Percentiles rank a stretch among this genome's conserved stretches.
phyloP scores from a whole-genome alignment of 805 yeast species.

The Wickerhamomyces canadensis region DNA sequence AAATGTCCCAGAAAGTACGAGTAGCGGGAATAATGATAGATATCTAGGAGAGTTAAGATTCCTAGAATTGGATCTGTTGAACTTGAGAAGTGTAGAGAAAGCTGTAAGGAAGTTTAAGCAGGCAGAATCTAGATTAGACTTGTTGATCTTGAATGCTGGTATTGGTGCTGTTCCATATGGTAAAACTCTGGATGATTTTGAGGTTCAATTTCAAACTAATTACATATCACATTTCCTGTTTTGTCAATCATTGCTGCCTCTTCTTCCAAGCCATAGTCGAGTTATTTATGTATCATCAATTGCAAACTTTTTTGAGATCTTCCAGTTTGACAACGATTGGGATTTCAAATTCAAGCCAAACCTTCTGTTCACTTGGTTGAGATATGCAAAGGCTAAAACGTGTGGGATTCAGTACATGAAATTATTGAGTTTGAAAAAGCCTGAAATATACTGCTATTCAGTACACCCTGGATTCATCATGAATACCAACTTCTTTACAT shows the following conservation, averaged over 20 bases:
- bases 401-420: conserved; percentile 72
- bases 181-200: conserved; percentile 64
- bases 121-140: conserved; percentile 46
- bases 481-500: conserved; percentile 69
- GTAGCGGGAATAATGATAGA: conserved; percentile 9
- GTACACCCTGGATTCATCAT: conserved; percentile 87
- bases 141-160: conserved; percentile 75
- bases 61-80: conserved; percentile 47
- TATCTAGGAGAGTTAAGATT: conserved; percentile 46
- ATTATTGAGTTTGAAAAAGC: conserved; percentile 58
- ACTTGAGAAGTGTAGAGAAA: conserved; percentile 37
- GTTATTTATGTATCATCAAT: conserved; percentile 60
- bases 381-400: conserved; percentile 74
- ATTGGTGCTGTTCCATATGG: conserved; percentile 71
- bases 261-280: conserved; percentile 35
- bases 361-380: conserved; percentile 65
- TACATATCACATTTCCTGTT: conserved; percentile 71
- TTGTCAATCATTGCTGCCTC: conserved; percentile 52
- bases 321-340: conserved; percentile 41
- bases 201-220: conserved; percentile 74
- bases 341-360: conserved; percentile 57
- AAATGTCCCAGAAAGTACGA: not conserved
- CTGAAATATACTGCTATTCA: conserved; percentile 55
- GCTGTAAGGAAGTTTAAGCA: conserved; percentile 43
- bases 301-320: conserved; percentile 49